Evolutionary conservation across 768 basidiomycete species (phyloP).

Genomic region (Termitomyces sp.): DNA sequence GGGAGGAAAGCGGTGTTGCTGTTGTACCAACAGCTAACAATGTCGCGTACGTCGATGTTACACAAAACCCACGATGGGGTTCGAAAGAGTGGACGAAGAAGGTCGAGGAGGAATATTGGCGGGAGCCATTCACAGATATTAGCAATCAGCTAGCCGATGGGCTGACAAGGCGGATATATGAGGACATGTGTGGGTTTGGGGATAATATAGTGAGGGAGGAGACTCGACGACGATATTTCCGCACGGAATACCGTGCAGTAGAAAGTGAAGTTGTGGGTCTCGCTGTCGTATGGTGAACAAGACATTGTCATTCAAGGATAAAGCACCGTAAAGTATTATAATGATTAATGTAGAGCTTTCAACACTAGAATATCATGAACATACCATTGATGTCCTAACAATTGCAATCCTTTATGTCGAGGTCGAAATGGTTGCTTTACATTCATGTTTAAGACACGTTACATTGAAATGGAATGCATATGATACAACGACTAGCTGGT

Average conservation of each 20-base stretch:
- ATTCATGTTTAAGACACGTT: background rate
- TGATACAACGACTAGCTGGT: background rate
- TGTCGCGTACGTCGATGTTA: slow-evolving; percentile 9
- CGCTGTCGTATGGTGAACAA: slow-evolving; percentile 64
- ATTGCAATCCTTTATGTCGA: too few species aligned
- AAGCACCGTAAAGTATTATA: background rate
- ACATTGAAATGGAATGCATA: background rate
- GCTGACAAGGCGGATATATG: slow-evolving; percentile 25
- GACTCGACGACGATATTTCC: slow-evolving; percentile 47
- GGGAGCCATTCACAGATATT: slow-evolving; percentile 16
- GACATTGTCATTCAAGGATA: background rate
- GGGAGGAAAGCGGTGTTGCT: slow-evolving; percentile 53
- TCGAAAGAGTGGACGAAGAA: slow-evolving; percentile 77
- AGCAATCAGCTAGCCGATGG: slow-evolving; percentile 29
- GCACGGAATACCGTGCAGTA: slow-evolving; percentile 82
- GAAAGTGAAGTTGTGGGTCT: slow-evolving; percentile 80
- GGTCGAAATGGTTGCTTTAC: background rate
- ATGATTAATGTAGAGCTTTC: background rate
- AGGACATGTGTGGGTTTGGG: slow-evolving; percentile 27
- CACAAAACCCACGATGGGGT: slow-evolving; percentile 67
- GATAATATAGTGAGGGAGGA: slow-evolving; percentile 38
- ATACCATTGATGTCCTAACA: background rate
- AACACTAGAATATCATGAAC: background rate
- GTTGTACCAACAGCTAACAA: slow-evolving; percentile 14
- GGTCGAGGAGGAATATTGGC: slow-evolving; percentile 87